Percentiles rank a stretch among this genome's conserved stretches.
phyloP scores from a whole-genome alignment of 495 filamentous ascomycete species.

The Aspergillus mulundensis region DNA sequence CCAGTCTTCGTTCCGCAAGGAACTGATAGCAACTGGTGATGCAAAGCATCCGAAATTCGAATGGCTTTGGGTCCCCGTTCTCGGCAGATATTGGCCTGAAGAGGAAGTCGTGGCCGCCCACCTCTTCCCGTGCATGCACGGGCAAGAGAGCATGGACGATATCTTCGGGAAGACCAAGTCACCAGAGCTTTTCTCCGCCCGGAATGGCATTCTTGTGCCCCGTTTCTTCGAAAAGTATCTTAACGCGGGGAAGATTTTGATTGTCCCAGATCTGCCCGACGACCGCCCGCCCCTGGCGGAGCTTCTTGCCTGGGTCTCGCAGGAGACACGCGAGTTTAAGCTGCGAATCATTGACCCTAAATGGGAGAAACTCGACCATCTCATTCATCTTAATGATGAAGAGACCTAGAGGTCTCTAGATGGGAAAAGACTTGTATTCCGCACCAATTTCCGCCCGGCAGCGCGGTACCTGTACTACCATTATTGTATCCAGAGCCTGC shows the following conservation, averaged over 20 bases:
- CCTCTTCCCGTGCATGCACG: too few species aligned
- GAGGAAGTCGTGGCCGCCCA: too few species aligned
- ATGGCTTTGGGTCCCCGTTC: too few species aligned
- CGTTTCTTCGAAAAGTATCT: conserved; percentile 7
- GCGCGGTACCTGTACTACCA: conserved; percentile 25
- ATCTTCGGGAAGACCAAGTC: too few species aligned
- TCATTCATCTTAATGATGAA: conserved; percentile 8
- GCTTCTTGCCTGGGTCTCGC: conserved; percentile 11
- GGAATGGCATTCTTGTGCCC: conserved; percentile 15
- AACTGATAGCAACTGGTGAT: too few species aligned
- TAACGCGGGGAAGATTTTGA: conserved; percentile 15
- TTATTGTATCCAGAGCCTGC: conserved; percentile 21
- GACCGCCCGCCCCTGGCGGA: conserved; percentile 1
- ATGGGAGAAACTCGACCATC: too few species aligned
- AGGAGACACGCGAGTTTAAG: conserved; percentile 16
- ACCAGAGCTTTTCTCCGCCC: conserved; percentile 10
- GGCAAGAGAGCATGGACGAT: too few species aligned
- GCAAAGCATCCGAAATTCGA: too few species aligned
- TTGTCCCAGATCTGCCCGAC: conserved; percentile 20
- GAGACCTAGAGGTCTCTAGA: conserved; percentile 12
- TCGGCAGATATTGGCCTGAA: too few species aligned
- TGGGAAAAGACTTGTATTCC: too few species aligned
- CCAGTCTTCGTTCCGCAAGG: too few species aligned
- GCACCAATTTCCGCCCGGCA: conserved; percentile 19
- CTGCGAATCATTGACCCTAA: conserved; percentile 11